Evolutionary conservation across 2,329 filamentous ascomycete genomes (phyloP).

Genomic region (Paecilomyces sp.): DNA sequence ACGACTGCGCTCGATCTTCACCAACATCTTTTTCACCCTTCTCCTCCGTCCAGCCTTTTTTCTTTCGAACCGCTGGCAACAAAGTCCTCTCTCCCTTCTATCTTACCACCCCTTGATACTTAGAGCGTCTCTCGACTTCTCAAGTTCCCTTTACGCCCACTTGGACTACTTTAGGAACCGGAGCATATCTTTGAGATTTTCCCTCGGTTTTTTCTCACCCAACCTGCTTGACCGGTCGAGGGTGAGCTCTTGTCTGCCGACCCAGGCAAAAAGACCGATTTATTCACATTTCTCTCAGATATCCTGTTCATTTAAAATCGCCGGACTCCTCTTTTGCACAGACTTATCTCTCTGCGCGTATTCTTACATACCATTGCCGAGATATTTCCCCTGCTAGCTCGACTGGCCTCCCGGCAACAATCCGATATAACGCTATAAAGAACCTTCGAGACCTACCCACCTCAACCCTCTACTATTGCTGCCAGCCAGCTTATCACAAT

Average conservation of each 20-base stretch:
- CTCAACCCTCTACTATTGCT: neutral
- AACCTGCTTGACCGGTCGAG: neutral
- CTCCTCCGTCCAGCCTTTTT: neutral
- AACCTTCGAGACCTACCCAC: neutral
- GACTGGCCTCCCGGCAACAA: neutral
- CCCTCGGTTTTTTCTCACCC: neutral
- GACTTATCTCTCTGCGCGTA: neutral
- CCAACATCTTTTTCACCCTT: neutral
- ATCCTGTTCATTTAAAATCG: neutral
- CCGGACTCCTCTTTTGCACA: neutral
- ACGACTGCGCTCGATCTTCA: neutral
- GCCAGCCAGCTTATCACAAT: constrained; percentile 21
- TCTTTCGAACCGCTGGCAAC: neutral
- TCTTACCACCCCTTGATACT: neutral
- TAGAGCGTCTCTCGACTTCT: neutral
- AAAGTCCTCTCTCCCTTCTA: neutral
- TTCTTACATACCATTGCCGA: neutral
- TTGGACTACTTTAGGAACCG: neutral
- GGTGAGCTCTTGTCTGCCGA: neutral
- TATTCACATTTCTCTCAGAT: neutral
- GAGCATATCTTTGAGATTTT: neutral
- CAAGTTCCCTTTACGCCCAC: neutral
- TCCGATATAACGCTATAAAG: neutral
- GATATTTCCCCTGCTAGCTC: neutral
- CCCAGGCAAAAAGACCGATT: neutral